Percentiles rank a stretch among this genome's conserved stretches.
These are phyloP conservation scores for Ustilago loliicola DNA, from an alignment of 1,284 basidiomycete genomes.

Conservation along the genomic window DNA sequence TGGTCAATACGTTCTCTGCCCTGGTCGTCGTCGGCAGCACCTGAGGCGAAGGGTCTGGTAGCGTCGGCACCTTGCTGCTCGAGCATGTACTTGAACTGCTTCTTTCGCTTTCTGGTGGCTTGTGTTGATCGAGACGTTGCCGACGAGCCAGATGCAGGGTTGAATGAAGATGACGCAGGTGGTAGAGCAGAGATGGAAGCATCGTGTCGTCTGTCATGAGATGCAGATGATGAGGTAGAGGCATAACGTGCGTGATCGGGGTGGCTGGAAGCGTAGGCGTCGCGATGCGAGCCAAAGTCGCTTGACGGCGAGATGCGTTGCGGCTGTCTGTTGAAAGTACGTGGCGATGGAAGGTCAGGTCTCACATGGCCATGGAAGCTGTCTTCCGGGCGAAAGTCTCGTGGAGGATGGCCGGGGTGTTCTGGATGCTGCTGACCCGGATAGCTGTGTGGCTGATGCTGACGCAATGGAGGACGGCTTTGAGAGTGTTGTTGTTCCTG, in stretches of 20 bases:
- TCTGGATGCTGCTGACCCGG: slow-evolving; percentile 14
- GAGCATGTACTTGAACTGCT: slow-evolving; percentile 57
- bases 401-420: neutral
- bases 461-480: neutral
- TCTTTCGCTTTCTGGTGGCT: slow-evolving; percentile 41
- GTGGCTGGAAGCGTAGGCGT: slow-evolving; percentile 5
- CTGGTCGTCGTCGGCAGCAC: slow-evolving; percentile 17
- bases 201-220: slow-evolving; percentile 6
- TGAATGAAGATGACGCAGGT: neutral
- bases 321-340: neutral
- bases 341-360: slow-evolving; percentile 14
- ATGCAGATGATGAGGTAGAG: neutral
- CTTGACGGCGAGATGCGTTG: slow-evolving; percentile 11
- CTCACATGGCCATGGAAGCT: neutral
- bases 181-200: neutral
- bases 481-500: slow-evolving; percentile 6
- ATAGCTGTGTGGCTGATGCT: neutral
- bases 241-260: slow-evolving; percentile 7
- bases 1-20: slow-evolving; percentile 14
- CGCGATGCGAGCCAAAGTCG: slow-evolving; percentile 6
- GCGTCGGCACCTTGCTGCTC: slow-evolving; percentile 21
- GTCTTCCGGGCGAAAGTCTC: slow-evolving; percentile 15
- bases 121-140: neutral
- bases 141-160: slow-evolving; percentile 14
- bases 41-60: slow-evolving; percentile 5